Evolutionary conservation across 495 filamentous ascomycete genomes (phyloP).

Genomic region (Xylaria grammica): DNA sequence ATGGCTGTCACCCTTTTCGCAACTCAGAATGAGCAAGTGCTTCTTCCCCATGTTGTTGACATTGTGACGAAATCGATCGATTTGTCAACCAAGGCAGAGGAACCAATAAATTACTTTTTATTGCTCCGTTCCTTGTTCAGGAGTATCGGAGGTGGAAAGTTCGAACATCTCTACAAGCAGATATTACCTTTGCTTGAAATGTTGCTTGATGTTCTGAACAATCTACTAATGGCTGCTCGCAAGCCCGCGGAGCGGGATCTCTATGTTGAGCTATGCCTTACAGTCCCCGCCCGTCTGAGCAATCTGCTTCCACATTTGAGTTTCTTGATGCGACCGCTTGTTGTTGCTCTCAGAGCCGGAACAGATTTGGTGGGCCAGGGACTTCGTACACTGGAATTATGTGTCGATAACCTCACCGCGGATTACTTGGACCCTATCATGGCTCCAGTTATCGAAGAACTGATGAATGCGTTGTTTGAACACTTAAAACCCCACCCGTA

Average conservation of each 20-base stretch:
- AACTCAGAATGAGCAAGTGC: conserved; percentile 89
- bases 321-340: conserved; percentile 95
- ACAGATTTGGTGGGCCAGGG: conserved; percentile 95
- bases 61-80: conserved; percentile 97
- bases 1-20: conserved; percentile 99
- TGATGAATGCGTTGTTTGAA: conserved; percentile 96
- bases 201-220: conserved; percentile 96
- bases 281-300: conserved; percentile 91
- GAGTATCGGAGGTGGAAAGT: conserved; percentile 95
- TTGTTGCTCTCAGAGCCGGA: conserved; percentile 88
- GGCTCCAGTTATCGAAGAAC: conserved; percentile 96
- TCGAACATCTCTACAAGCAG: conserved; percentile 97
- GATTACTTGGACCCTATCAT: conserved; percentile 99
- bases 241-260: conserved; percentile 92
- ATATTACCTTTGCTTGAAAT: conserved; percentile 95
- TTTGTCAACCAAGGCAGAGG: conserved; percentile 91
- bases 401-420: conserved; percentile 96
- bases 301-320: conserved; percentile 96
- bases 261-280: conserved; percentile 95
- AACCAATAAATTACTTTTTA: conserved; percentile 98
- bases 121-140: conserved; percentile 90
- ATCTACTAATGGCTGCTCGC: conserved; percentile 82
- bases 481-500: conserved; percentile 91
- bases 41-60: conserved; percentile 93
- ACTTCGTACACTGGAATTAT: conserved; percentile 90